A percentile compares a stretch with the other conserved stretches of the same genome.
phyloP scores from a whole-genome alignment of 2,329 filamentous ascomycete genomes.

The Fusarium globosum region DNA sequence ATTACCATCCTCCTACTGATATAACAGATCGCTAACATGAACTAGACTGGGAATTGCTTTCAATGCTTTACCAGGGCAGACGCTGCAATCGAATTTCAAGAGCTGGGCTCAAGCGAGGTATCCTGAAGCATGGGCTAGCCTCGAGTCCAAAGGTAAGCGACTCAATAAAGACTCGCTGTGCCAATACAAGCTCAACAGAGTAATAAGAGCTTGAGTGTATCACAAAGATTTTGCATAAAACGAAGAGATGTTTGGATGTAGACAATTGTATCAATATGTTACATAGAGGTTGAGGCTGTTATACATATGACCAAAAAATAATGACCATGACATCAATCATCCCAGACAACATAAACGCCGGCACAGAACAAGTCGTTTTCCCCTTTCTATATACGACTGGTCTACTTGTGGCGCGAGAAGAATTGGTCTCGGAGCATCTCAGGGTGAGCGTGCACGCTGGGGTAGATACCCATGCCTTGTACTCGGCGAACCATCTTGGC shows the following conservation, averaged over 20 bases:
- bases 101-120: slow-evolving; percentile 78
- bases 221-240: slow-evolving; percentile 34
- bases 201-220: slow-evolving; percentile 60
- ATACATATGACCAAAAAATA: slow-evolving; percentile 48
- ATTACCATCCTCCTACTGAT: neutral
- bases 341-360: slow-evolving; percentile 30
- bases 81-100: slow-evolving; percentile 76
- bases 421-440: slow-evolving; percentile 71
- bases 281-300: slow-evolving; percentile 49
- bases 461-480: slow-evolving; percentile 91
- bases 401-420: slow-evolving; percentile 41
- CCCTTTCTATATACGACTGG: neutral
- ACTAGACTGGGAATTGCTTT: slow-evolving; percentile 79
- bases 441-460: slow-evolving; percentile 89
- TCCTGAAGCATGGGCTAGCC: slow-evolving; percentile 74
- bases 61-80: slow-evolving; percentile 75
- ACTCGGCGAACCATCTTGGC: slow-evolving; percentile 91
- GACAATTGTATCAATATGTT: slow-evolving; percentile 51
- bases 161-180: slow-evolving; percentile 57
- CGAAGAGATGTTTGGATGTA: slow-evolving; percentile 39
- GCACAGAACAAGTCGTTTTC: slow-evolving; percentile 8
- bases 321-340: slow-evolving; percentile 44
- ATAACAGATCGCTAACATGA: slow-evolving; percentile 23
- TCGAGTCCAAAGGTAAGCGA: slow-evolving; percentile 66
- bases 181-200: slow-evolving; percentile 62